These are phyloP conservation scores for Microdochium bolleyi DNA, from an alignment of 2,329 filamentous ascomycete species.

Conservation along the genomic window DNA sequence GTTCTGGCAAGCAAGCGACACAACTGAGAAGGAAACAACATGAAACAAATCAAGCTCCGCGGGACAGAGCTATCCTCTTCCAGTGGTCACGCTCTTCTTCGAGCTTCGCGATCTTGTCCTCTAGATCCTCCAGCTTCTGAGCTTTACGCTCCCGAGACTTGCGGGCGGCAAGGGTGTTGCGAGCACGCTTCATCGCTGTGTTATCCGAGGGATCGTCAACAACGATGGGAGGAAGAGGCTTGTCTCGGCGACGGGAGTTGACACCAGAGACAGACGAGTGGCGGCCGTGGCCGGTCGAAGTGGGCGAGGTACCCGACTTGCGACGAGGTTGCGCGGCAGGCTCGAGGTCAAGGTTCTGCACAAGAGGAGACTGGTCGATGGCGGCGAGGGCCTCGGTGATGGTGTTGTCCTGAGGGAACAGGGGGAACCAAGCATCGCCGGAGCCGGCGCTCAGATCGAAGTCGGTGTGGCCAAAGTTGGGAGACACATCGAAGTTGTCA, in stretches of 20 bases:
- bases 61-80: constrained; percentile 47
- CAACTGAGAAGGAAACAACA: constrained; percentile 11
- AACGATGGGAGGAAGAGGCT: constrained; percentile 71
- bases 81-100: constrained; percentile 59
- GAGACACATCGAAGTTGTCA: constrained; percentile 70
- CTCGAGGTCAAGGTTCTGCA: constrained; percentile 38
- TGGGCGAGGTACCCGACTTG: constrained; percentile 39
- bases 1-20: constrained; percentile 17
- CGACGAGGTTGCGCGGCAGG: constrained; percentile 31
- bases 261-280: constrained; percentile 67
- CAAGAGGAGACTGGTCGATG: constrained; percentile 31
- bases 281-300: constrained; percentile 35
- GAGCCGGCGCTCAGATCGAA: constrained; percentile 46
- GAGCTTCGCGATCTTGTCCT: constrained; percentile 64
- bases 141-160: constrained; percentile 88
- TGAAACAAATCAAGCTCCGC: constrained; percentile 23
- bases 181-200: constrained; percentile 83
- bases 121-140: constrained; percentile 64
- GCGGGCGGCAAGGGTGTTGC: constrained; percentile 87
- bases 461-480: constrained; percentile 59
- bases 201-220: constrained; percentile 67
- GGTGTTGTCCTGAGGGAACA: constrained; percentile 53
- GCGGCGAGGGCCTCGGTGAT: constrained; percentile 11
- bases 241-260: constrained; percentile 66
- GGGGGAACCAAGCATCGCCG: constrained; percentile 59